These are phyloP conservation scores for Chlorella sp. DNA, from an alignment of 139 green algal species.

Conservation along the genomic window DNA sequence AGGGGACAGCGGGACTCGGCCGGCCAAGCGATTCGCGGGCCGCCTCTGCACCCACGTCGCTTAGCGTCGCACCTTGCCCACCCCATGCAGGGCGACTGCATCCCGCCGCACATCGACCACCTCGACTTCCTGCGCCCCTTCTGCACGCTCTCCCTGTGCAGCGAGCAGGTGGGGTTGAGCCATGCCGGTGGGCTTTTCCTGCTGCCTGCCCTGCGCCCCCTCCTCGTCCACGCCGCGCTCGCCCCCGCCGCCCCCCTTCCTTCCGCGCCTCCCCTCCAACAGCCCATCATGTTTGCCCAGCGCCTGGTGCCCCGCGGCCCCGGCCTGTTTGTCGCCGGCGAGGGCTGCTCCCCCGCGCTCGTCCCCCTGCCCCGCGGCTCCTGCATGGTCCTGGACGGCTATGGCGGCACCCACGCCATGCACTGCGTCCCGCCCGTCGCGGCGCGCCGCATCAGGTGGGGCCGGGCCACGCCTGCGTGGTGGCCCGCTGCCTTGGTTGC, in stretches of 20 bases:
- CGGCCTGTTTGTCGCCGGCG: constrained; percentile 31
- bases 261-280: too few relatives aligned
- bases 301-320: constrained; percentile 33
- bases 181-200: too few relatives aligned
- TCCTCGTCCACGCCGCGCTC: too few relatives aligned
- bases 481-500: too few relatives aligned
- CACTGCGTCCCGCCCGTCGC: constrained; percentile 62
- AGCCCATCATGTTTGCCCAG: constrained; percentile 56
- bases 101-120: constrained; percentile 67
- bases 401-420: constrained; percentile 58
- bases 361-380: constrained; percentile 46
- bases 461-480: too few relatives aligned
- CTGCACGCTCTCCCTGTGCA: constrained; percentile 54
- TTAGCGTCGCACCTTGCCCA: too few relatives aligned
- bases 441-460: constrained; percentile 48
- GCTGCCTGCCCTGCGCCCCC: too few relatives aligned
- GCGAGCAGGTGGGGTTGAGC: too few relatives aligned
- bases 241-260: too few relatives aligned
- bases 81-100: constrained; percentile 61
- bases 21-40: too few relatives aligned
- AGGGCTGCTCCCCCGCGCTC: not conserved
- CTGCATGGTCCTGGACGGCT: constrained; percentile 54
- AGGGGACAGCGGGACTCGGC: too few relatives aligned
- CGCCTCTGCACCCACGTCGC: too few relatives aligned
- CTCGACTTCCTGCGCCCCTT: constrained; percentile 62